These are phyloP conservation scores for Claviceps sp. DNA, from an alignment of 2,329 filamentous ascomycete genomes.

Conservation along the genomic window DNA sequence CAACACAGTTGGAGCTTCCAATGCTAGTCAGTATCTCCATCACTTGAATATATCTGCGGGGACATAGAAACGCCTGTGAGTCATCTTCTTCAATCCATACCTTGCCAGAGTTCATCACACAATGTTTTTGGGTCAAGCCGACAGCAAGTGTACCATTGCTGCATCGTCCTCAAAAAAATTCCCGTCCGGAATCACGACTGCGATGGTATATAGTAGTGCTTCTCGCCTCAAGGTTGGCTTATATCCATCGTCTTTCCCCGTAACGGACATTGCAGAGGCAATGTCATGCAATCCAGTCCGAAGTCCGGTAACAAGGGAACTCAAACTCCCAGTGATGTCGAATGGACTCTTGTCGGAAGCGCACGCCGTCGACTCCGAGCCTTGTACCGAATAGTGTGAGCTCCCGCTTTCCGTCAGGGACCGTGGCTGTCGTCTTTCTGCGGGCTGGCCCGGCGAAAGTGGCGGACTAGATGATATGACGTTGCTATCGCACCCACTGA, in stretches of 20 bases:
- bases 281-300: background rate
- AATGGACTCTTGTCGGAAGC: background rate
- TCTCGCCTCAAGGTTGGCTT: background rate
- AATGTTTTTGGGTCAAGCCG: background rate
- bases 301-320: background rate
- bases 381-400: background rate
- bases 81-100: background rate
- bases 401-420: background rate
- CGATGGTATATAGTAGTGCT: constrained; percentile 1
- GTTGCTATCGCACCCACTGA: background rate
- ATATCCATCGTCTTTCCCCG: background rate
- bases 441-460: background rate
- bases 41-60: no score
- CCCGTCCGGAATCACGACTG: constrained; percentile 1
- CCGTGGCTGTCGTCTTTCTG: background rate
- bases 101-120: background rate
- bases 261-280: background rate
- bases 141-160: background rate
- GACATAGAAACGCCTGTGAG: background rate
- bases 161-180: constrained; percentile 1
- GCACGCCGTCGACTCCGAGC: background rate
- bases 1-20: no score
- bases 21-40: no score
- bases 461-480: background rate
- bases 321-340: background rate